These are phyloP conservation scores for Chimonanthus salicifolius DNA, from an alignment of 164 flowering plant genomes.

Conservation along the genomic window DNA sequence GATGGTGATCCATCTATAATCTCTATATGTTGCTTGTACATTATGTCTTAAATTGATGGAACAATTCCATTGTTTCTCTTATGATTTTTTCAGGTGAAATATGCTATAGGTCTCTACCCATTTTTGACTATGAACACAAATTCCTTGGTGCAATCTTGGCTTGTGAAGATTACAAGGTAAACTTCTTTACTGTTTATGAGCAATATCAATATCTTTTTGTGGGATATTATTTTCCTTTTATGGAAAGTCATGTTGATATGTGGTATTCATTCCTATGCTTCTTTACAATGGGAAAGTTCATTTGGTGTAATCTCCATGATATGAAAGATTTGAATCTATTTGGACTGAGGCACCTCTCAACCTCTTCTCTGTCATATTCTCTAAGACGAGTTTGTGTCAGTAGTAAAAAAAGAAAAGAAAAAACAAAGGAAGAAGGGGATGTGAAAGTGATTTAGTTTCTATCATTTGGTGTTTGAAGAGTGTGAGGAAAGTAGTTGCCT, in stretches of 20 bases:
- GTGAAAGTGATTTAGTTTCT: too few species aligned
- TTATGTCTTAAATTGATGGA: neutral
- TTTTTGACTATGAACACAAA: constrained; percentile 56
- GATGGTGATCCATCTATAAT: neutral
- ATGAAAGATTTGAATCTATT: neutral
- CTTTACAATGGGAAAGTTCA: neutral
- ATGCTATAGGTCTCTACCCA: constrained; percentile 71
- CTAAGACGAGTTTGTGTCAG: too few species aligned
- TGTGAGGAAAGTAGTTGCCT: too few species aligned
- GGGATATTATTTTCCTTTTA: neutral
- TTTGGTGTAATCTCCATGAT: neutral
- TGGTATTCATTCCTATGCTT: neutral
- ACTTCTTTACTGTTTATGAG: constrained; percentile 15
- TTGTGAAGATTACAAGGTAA: constrained; percentile 62
- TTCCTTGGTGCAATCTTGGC: constrained; percentile 44
- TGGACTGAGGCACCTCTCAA: too few species aligned
- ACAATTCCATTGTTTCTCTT: neutral
- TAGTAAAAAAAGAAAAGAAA: too few species aligned
- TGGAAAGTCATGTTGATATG: neutral
- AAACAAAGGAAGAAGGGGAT: too few species aligned
- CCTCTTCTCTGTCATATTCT: too few species aligned
- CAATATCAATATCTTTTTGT: neutral
- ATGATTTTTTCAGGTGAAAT: constrained; percentile 47
- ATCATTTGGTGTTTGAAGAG: too few species aligned
- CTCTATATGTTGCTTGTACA: neutral